phyloP scores from a whole-genome alignment of 495 filamentous ascomycete genomes.

The Hyaloscypha hepaticicola region DNA sequence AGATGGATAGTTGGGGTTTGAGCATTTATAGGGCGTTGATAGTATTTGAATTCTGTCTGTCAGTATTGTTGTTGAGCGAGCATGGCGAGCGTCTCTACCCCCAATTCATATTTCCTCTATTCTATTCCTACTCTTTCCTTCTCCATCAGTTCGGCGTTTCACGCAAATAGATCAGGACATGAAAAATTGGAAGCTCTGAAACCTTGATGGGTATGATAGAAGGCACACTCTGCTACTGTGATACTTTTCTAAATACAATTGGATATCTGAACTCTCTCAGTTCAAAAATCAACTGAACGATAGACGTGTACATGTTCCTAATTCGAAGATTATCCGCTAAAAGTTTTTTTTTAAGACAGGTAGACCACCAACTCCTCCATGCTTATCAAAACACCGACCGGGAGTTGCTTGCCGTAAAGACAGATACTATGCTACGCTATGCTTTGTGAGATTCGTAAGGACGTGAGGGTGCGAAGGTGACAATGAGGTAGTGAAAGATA shows the following conservation, averaged over 20 bases:
- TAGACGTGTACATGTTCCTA: not conserved
- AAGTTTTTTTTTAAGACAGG: not conserved
- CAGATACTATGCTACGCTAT: not conserved
- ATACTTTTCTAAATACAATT: not conserved
- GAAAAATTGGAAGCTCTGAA: not conserved
- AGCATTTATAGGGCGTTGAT: not conserved
- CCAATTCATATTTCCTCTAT: not conserved
- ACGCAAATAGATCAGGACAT: not conserved
- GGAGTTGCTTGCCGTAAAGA: not conserved
- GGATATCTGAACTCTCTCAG: not conserved
- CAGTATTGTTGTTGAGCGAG: not conserved
- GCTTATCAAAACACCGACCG: constrained; percentile 19
- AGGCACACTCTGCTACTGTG: not conserved
- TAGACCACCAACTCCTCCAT: not conserved
- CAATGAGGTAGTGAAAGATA: not conserved
- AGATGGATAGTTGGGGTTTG: not conserved
- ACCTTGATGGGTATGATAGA: not conserved
- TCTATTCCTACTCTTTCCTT: not conserved
- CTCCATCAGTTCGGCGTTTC: not conserved
- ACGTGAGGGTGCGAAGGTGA: not conserved
- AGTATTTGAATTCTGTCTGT: not conserved
- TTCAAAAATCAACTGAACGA: not conserved
- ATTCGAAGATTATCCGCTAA: not conserved
- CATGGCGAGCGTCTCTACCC: not conserved
- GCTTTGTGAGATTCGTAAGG: constrained; percentile 5